Evolutionary conservation across 1,139 yeast species (phyloP), one percentile per base, ranked within the genome.

Genomic region (Sugiyamaella pinicola): DNA sequence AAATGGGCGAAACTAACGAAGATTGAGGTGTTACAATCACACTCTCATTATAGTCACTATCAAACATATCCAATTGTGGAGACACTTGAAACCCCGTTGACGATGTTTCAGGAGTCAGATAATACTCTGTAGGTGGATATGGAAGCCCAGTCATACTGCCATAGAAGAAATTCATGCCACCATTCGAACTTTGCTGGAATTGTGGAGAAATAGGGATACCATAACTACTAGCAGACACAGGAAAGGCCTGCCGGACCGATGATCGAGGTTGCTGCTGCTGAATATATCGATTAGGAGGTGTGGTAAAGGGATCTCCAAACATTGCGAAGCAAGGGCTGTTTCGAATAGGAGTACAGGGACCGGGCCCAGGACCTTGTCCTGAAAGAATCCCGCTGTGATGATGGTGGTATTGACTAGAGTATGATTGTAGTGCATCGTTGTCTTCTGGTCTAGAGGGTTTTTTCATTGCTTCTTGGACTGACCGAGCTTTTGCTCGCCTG

Each of bases 401-500:
- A 17, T 28, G 46, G 8, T 42, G 46, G 13, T 26, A 42, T 29
- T 26, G 46, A 17, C 17, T 29, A 10, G 41, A 19, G 22, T 34
- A 45, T 4, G 48, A 31, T 17, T 18, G 40, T 13, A 45, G 13
- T 7, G 5, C 13, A 10, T 44, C 47, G 3, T 15, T 22, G 17
- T 46, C 43, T n/a, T 35, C 43, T n/a, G 13, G 35, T 40, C 31
- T 40, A 29, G 45, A 33, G 2, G 45, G 39, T 17, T 38, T 39
- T 21, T 35, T 47, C 44, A 37, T 39, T 26, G 58, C 57, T 49
- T 62, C 66, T 35, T 62, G 57, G 33, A 58, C 54, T 13, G 65
- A 58, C 38, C 65, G 46, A 7, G 64, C 67, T 53, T 62, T 64
- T 7, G 70, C 70, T 26, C 70, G 55, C 3, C 70, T 60, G 47